A percentile compares a stretch with the other conserved stretches of the same genome.
Evolutionary conservation across 139 green algal species (phyloP).

Genomic region (Chlamydomonas schloesseri): DNA sequence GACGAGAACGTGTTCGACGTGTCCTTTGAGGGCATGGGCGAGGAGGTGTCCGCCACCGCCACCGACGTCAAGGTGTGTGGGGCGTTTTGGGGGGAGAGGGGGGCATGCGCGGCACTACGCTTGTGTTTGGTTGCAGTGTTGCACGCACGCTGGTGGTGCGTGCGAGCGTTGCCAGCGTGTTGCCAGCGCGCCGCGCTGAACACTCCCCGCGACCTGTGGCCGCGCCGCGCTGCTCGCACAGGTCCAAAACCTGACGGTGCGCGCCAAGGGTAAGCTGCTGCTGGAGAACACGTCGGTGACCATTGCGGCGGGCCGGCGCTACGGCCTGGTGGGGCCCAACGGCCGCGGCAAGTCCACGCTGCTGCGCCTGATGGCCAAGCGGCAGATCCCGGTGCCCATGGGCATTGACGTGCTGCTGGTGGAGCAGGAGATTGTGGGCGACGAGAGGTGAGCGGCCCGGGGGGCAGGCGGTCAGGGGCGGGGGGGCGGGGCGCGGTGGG

Average conservation of each 20-base stretch:
- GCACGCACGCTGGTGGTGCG: too few relatives aligned
- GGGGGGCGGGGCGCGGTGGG: too few relatives aligned
- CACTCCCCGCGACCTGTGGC: too few relatives aligned
- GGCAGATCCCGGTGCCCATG: conserved; percentile 95
- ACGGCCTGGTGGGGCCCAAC: conserved; percentile 79
- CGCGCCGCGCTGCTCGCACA: too few relatives aligned
- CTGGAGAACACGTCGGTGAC: conserved; percentile 93
- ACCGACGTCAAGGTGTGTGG: conserved; percentile 93
- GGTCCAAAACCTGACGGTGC: conserved; percentile 96
- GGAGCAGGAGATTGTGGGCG: conserved; percentile 97
- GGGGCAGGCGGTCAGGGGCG: too few relatives aligned
- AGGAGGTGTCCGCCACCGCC: conserved; percentile 65
- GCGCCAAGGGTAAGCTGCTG: conserved; percentile 97
- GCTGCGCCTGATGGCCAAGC: conserved; percentile 93
- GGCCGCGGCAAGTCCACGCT: conserved; percentile 96
- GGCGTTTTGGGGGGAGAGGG: too few relatives aligned
- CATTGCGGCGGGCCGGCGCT: conserved; percentile 87
- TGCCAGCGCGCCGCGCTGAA: too few relatives aligned
- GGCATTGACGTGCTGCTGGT: conserved; percentile 98
- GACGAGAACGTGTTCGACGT: conserved; percentile 99
- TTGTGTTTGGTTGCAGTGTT: too few relatives aligned
- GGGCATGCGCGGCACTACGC: too few relatives aligned
- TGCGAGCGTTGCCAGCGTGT: too few relatives aligned
- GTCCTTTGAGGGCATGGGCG: conserved; percentile 85
- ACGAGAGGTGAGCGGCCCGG: conserved; percentile 64